phyloP scores from a whole-genome alignment of 208 protist genomes.

The Acanthamoeba culbertsoni region DNA sequence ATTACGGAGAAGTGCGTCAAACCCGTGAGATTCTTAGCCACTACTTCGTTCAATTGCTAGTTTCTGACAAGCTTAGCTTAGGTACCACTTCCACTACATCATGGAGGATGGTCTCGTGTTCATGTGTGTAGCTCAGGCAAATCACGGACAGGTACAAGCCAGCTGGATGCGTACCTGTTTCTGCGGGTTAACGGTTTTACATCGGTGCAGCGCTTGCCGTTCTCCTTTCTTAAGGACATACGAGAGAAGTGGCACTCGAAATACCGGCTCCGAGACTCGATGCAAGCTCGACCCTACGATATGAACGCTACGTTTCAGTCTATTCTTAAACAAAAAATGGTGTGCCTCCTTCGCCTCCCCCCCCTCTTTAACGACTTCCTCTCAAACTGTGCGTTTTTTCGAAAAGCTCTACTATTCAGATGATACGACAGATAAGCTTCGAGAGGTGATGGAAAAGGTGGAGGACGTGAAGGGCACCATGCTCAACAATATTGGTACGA shows the following conservation, averaged over 20 bases:
- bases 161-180: neutral
- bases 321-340: conserved; percentile 16
- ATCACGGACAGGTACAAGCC: neutral
- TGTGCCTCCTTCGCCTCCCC: neutral
- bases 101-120: conserved; percentile 20
- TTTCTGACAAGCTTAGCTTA: neutral
- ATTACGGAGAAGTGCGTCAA: conserved; percentile 8
- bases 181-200: neutral
- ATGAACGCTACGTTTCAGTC: conserved; percentile 13
- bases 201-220: neutral
- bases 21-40: neutral
- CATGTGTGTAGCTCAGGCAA: neutral
- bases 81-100: conserved; percentile 38
- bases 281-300: conserved; percentile 28
- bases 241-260: conserved; percentile 15
- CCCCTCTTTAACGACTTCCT: neutral
- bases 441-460: conserved; percentile 43
- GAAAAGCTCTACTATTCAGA: conserved; percentile 6
- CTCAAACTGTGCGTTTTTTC: too few relatives aligned
- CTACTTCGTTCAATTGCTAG: neutral
- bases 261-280: neutral
- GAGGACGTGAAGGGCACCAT: conserved; percentile 47
- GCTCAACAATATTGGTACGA: neutral
- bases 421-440: neutral
- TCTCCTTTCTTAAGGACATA: conserved; percentile 4